phyloP scores from a whole-genome alignment of 306 rosid genomes.

The Inga oerstediana region DNA sequence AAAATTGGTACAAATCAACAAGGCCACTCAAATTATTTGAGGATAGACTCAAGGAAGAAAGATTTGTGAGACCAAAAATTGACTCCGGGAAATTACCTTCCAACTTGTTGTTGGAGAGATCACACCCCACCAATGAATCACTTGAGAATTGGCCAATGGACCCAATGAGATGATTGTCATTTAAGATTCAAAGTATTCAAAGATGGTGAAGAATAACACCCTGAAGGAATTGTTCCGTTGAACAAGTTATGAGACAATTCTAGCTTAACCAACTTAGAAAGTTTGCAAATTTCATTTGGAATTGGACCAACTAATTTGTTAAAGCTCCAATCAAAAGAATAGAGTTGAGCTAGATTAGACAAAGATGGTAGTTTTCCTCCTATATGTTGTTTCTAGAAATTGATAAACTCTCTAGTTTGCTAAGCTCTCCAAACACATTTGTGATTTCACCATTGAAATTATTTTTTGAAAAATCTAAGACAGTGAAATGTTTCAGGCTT shows the following conservation, averaged over 20 bases:
- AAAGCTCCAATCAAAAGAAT: not conserved
- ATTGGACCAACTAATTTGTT: slow-evolving; percentile 15
- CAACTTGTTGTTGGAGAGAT: not conserved
- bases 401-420: not conserved
- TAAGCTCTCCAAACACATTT: not conserved
- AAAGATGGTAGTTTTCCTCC: not conserved
- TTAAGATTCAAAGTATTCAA: not conserved
- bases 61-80: slow-evolving; percentile 8
- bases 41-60: not conserved
- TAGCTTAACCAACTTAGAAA: not conserved
- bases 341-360: not conserved
- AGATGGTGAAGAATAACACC: not conserved
- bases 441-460: slow-evolving; percentile 10
- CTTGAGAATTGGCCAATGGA: not conserved
- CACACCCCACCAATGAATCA: not conserved
- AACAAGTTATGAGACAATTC: not conserved
- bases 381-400: not conserved
- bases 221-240: slow-evolving; percentile 28
- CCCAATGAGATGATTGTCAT: not conserved
- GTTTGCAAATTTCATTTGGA: not conserved
- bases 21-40: slow-evolving; percentile 29
- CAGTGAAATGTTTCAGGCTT: not conserved
- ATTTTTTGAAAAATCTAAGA: not conserved
- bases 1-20: not conserved
- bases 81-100: slow-evolving; percentile 9